Base-by-base conservation (phyloP, 176 grass and related monocot species). In the Musa acuminata region DNA sequence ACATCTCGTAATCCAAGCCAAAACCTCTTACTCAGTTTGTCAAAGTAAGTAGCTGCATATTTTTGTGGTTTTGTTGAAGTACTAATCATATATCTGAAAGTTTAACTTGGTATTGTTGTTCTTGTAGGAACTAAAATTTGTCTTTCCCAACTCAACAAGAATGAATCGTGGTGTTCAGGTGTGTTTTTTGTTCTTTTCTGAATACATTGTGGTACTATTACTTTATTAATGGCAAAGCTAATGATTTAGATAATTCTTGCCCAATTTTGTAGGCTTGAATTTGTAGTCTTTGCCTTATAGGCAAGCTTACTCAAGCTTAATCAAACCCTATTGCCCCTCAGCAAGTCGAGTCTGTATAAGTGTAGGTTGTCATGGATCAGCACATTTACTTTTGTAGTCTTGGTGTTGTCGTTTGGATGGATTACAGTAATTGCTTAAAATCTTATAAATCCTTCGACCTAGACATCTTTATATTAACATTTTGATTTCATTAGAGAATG, bases 141-240 rank as follows among this genome's bases (percentile, higher is more conserved):
- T 92, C 29, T 90, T 92, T 62, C 85, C 93, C 20, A 90, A 92
- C 55, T 87, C 93, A 24, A 77, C 86, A 64, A 84, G 93, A 80
- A 92, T 92, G 85, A 92, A 96, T 73, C 89, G 87, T 81, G 93
- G 89, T 86, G 87, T 85, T 16, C 89, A 96, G 93, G 89, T 96
- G 86, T 72, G 66, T 3, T 74, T n/a, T 50, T 27, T 7, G 26
- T 23, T 68, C 73, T 25, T 50, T 29, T 4, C 14, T 72, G 12
- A 43, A 8, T 16, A 67, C 57, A 17, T 21, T 17, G 27, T 35
- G 7, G 9, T 35, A 16, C 1, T 43, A 67, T 35, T 23, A 43
- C 13, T 19, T 59, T 59, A 19, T 59, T 59, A 59, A 59, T n/a
- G 57, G 16, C 57, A 3, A 19, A 2, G n/a, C 4, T 59, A 19